phyloP scores from a whole-genome alignment of 192 early-diverging fungal genomes.

The Dispira parvispora region DNA sequence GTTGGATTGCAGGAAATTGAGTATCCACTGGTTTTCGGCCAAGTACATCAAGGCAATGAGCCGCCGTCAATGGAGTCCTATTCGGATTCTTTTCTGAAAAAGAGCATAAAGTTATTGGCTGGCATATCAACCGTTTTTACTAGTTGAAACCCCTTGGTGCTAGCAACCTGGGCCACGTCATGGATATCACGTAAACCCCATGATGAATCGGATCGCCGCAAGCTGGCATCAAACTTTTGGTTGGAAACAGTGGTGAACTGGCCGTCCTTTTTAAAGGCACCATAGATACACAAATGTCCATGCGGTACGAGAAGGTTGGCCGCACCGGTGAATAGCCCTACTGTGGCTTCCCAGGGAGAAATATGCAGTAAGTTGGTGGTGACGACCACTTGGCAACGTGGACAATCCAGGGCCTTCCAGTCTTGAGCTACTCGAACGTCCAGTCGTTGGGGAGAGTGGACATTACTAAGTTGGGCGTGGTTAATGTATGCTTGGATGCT shows the following conservation, averaged over 20 bases:
- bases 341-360: conserved; percentile 16
- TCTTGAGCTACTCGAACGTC: background rate
- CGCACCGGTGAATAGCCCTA: conserved; percentile 11
- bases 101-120: conserved; percentile 20
- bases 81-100: too few species aligned
- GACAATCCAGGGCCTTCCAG: background rate
- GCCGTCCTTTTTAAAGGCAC: conserved; percentile 18
- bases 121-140: conserved; percentile 18
- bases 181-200: conserved; percentile 21
- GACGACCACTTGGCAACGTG: conserved; percentile 15
- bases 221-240: conserved; percentile 16
- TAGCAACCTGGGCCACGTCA: conserved; percentile 14
- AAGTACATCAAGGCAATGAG: too few species aligned
- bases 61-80: too few species aligned
- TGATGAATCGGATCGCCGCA: conserved; percentile 12
- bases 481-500: conserved; percentile 7
- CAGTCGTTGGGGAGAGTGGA: conserved; percentile 7
- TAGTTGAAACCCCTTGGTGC: conserved; percentile 11
- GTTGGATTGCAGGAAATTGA: too few species aligned
- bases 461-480: background rate
- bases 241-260: conserved; percentile 17
- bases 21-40: too few species aligned
- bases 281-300: conserved; percentile 13
- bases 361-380: conserved; percentile 18
- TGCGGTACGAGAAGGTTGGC: conserved; percentile 11